Evolutionary conservation across 305 asterid species (phyloP).

Genomic region (Rubia balearica): DNA sequence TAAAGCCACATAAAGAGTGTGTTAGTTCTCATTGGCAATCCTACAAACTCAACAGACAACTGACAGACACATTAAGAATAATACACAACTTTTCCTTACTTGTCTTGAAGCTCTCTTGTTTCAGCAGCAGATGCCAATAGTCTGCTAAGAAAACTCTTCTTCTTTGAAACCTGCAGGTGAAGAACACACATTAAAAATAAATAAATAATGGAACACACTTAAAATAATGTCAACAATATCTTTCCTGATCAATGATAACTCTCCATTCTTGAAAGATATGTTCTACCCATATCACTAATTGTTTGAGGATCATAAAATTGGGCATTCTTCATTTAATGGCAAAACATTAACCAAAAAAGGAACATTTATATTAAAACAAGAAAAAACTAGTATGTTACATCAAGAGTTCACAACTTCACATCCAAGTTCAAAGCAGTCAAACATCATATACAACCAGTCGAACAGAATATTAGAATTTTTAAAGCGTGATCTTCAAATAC

Average conservation of each 20-base stretch:
- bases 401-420: background rate
- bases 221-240: background rate
- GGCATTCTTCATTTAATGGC: background rate
- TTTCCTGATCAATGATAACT: background rate
- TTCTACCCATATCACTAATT: background rate
- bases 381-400: background rate
- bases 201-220: conserved; percentile 11
- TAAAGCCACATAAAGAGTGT: conserved; percentile 26
- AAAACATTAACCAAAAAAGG: background rate
- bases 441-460: background rate
- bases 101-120: conserved; percentile 65
- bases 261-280: background rate
- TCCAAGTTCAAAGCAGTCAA: background rate
- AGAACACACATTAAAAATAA: conserved; percentile 23
- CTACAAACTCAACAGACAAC: conserved; percentile 15
- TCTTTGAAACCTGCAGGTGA: conserved; percentile 52
- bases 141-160: conserved; percentile 51
- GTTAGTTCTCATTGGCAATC: conserved; percentile 23
- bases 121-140: conserved; percentile 50
- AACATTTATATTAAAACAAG: background rate
- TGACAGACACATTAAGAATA: conserved; percentile 15
- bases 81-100: conserved; percentile 31
- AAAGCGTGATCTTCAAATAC: background rate
- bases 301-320: background rate
- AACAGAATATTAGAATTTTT: background rate